Evolutionary conservation across 345 rosid species (phyloP).

Genomic region (Murraya paniculata): DNA sequence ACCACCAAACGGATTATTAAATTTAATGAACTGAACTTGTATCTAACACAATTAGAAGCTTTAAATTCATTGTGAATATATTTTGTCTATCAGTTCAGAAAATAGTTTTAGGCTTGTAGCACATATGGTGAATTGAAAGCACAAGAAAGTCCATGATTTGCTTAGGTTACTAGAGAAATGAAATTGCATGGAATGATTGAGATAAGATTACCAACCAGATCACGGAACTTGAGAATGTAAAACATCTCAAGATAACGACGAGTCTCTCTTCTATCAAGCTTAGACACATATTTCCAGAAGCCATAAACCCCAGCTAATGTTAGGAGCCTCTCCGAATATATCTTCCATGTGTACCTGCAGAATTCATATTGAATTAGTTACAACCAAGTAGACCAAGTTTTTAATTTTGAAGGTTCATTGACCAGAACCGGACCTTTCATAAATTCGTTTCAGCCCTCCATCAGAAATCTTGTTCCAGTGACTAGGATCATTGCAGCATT

Average conservation of each 20-base stretch:
- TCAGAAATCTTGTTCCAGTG: conserved; percentile 45
- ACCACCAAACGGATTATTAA: background rate
- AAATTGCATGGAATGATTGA: background rate
- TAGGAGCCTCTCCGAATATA: conserved; percentile 54
- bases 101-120: background rate
- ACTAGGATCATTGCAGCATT: conserved; percentile 33
- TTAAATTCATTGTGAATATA: no score
- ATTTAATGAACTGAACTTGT: background rate
- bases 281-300: conserved; percentile 65
- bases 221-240: conserved; percentile 51
- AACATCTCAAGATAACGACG: conserved; percentile 59
- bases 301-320: conserved; percentile 53
- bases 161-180: background rate
- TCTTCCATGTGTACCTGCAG: conserved; percentile 58
- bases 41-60: background rate
- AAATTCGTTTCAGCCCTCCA: conserved; percentile 45
- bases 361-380: background rate
- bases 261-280: conserved; percentile 53
- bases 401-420: background rate
- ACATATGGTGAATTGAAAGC: background rate
- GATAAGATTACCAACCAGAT: conserved; percentile 37
- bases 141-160: background rate
- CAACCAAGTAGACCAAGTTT: background rate
- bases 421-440: conserved; percentile 40
- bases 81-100: background rate